Conservation (phyloP, 2,329 filamentous ascomycete genomes). For the Diaporthe capsici region DNA sequence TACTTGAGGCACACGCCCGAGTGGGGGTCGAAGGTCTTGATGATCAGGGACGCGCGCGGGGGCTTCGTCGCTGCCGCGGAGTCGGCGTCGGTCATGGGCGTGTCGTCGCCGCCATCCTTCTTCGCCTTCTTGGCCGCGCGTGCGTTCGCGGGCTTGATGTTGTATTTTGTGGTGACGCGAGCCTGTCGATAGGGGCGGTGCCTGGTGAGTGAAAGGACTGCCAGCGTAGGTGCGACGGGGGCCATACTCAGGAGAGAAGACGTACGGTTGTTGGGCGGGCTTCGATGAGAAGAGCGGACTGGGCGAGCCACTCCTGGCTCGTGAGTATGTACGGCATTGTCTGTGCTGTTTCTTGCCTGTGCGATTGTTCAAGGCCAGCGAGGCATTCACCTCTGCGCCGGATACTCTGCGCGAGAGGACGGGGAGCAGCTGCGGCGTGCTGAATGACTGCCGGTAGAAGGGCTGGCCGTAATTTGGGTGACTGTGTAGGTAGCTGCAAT, state of each 20-base stretch:
- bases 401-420: background rate
- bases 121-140: constrained; percentile 46
- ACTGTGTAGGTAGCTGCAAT: background rate
- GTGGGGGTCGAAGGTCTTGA: constrained; percentile 91
- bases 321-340: constrained; percentile 85
- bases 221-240: background rate
- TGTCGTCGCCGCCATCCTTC: constrained; percentile 49
- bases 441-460: background rate
- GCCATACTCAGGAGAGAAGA: constrained; percentile 43
- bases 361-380: too few relatives aligned
- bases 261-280: constrained; percentile 87
- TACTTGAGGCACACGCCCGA: constrained; percentile 91
- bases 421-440: background rate
- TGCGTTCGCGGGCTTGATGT: constrained; percentile 67
- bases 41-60: constrained; percentile 77
- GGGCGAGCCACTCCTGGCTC: constrained; percentile 91
- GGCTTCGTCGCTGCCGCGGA: constrained; percentile 54
- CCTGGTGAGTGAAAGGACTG: constrained; percentile 33
- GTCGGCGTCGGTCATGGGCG: constrained; percentile 46
- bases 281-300: constrained; percentile 87
- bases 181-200: constrained; percentile 68
- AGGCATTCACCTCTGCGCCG: background rate
- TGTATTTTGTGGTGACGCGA: constrained; percentile 93
- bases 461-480: background rate
- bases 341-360: constrained; percentile 42